Conservation (phyloP, 1,284 basidiomycete species). For the Meripilus lineatus region DNA sequence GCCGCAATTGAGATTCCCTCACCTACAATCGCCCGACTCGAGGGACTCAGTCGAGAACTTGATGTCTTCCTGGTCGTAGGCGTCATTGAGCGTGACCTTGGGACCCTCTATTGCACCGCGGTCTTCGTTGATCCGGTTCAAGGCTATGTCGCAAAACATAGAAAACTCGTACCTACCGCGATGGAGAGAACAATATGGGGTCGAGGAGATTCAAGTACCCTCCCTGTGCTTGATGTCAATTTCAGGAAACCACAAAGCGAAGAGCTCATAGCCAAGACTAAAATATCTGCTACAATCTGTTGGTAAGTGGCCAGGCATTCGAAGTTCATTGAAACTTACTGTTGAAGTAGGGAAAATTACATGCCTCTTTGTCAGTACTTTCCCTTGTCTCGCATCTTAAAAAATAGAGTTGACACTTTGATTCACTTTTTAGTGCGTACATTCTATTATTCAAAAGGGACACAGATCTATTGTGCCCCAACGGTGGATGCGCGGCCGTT, state of each 20-base stretch:
- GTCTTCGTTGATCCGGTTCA: slow-evolving; percentile 57
- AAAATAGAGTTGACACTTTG: background rate
- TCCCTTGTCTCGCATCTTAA: background rate
- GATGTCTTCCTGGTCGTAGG: slow-evolving; percentile 65
- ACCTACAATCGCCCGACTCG: slow-evolving; percentile 43
- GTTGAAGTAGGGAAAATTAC: slow-evolving; percentile 59
- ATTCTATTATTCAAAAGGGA: slow-evolving; percentile 58
- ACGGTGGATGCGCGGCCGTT: slow-evolving; percentile 64
- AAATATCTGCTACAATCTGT: slow-evolving; percentile 61
- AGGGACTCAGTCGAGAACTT: slow-evolving; percentile 43
- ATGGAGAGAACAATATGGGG: slow-evolving; percentile 70
- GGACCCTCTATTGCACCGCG: slow-evolving; percentile 68
- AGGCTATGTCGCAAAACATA: slow-evolving; percentile 60
- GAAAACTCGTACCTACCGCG: slow-evolving; percentile 73
- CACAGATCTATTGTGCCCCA: slow-evolving; percentile 64
- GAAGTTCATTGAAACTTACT: background rate
- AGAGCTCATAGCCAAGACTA: slow-evolving; percentile 35
- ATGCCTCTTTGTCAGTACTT: slow-evolving; percentile 58
- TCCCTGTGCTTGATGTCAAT: slow-evolving; percentile 26
- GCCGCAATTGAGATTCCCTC: slow-evolving; percentile 58
- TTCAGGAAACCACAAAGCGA: slow-evolving; percentile 19
- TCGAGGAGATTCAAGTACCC: slow-evolving; percentile 37
- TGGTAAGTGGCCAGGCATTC: too few species aligned
- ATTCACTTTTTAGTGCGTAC: slow-evolving; percentile 40
- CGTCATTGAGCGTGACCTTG: slow-evolving; percentile 60